These are phyloP conservation scores for Laguncularia racemosa DNA, from an alignment of 345 rosid species.

Conservation along the genomic window DNA sequence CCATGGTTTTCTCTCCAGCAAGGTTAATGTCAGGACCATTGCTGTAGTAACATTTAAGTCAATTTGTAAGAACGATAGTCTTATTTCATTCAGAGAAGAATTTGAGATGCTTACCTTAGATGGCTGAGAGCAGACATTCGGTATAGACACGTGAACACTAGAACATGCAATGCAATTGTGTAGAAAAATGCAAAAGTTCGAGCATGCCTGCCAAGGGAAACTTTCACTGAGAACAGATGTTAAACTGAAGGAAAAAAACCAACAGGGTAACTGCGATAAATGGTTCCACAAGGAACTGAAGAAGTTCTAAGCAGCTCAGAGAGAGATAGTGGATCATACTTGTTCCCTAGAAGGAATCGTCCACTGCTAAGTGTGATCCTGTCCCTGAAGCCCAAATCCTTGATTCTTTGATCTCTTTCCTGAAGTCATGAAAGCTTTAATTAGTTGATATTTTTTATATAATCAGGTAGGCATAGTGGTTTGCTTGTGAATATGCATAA, in stretches of 20 bases:
- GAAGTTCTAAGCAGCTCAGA: background rate
- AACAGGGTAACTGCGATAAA: background rate
- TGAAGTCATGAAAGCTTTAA: slow-evolving; percentile 7
- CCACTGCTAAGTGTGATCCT: slow-evolving; percentile 91
- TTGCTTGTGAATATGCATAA: too few species aligned
- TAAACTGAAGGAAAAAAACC: background rate
- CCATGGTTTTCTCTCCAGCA: slow-evolving; percentile 32
- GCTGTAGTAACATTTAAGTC: slow-evolving; percentile 29
- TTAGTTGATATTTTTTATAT: too few species aligned
- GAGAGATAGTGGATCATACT: slow-evolving; percentile 31
- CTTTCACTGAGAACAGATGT: background rate
- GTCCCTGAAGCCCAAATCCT: slow-evolving; percentile 95
- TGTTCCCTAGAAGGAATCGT: slow-evolving; percentile 89
- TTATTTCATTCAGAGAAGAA: background rate
- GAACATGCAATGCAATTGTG: slow-evolving; percentile 77
- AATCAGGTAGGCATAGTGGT: too few species aligned
- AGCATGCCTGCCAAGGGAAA: slow-evolving; percentile 55
- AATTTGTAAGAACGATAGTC: background rate
- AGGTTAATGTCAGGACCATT: slow-evolving; percentile 60
- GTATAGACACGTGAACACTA: slow-evolving; percentile 91
- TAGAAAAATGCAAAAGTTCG: slow-evolving; percentile 91
- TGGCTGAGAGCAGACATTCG: slow-evolving; percentile 93
- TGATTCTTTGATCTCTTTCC: slow-evolving; percentile 96
- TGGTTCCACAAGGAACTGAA: background rate
- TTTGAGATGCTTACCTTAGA: slow-evolving; percentile 43